Evolutionary conservation across 2,329 filamentous ascomycete genomes (phyloP), one percentile per base, ranked within the genome.

Genomic region (Podosphaera aphanis): DNA sequence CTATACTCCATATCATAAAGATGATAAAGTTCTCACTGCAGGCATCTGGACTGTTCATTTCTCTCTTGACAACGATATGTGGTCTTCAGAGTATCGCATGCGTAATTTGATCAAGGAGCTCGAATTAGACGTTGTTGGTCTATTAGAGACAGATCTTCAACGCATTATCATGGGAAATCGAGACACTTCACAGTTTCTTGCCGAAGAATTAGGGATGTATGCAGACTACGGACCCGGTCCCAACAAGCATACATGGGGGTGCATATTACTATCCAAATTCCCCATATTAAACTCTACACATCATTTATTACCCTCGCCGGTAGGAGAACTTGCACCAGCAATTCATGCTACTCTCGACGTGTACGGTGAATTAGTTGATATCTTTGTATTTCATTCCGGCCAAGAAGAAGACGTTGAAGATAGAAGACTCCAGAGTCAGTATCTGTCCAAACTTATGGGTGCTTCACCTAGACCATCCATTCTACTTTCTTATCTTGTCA

Each of bases 11-110:
- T 86, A 95, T 61, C 88, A 98, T 59, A 73, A 74, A 33, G 76
- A 93, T 45, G 80, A 86, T 51, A 90, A 90, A 54, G 66, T 92
- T 45, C 71, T 94, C 48, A 95, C 92, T 0, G 84, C 85, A 1
- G 90, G 90, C 54, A 95, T 98, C 60, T 98, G 90, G 90, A 98
- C 90, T 0, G 86, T 95, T 47, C 90, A 98, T 64, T 98, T 98
- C 62, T 86, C 83, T 13, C 74, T 98, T 18, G 90, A 98, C 64
- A 95, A 98, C 56, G 82, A 94, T 61, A 94, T 95, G 86, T 95
- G 85, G 84, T 88, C 83, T 8, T 93, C 88, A 0, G 90, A 98
- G 62, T 76, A 82, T 55, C 85, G 90, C 51, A 92, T 93, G 76
- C 80, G 83, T 48, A 79, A 94, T 65, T 68, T 93, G 13, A 79